Evolutionary conservation across 257 asterid species (phyloP).

Genomic region (Coffea eugenioides): DNA sequence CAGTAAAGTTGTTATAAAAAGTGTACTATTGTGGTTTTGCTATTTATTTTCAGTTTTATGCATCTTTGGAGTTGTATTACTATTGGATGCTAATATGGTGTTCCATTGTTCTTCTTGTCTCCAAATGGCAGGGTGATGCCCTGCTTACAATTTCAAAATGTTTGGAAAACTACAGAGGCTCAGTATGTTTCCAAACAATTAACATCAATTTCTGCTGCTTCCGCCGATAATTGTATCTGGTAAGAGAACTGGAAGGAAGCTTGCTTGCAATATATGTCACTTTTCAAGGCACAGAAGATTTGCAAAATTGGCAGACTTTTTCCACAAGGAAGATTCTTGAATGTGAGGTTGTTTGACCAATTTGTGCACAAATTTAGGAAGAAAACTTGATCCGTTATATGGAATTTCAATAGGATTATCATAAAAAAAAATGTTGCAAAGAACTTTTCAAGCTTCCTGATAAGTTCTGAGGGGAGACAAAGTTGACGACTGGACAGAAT

Average conservation of each 20-base stretch:
- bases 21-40: background rate
- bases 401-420: background rate
- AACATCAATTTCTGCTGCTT: background rate
- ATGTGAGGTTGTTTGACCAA: background rate
- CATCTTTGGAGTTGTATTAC: background rate
- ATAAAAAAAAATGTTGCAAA: background rate
- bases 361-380: background rate
- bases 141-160: background rate
- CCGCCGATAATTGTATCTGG: background rate
- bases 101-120: background rate
- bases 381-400: background rate
- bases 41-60: background rate
- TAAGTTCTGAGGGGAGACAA: background rate
- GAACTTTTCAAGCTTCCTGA: background rate
- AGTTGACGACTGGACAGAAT: no score
- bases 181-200: background rate
- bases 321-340: background rate
- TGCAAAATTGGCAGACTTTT: background rate
- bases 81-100: background rate
- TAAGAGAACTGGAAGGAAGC: background rate
- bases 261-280: background rate
- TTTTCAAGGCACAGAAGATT: background rate
- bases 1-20: background rate
- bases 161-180: background rate
- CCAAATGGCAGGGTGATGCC: slow-evolving; percentile 13